Base-by-base conservation (phyloP, 306 rosid genomes). In the Trifolium fragiferum region DNA sequence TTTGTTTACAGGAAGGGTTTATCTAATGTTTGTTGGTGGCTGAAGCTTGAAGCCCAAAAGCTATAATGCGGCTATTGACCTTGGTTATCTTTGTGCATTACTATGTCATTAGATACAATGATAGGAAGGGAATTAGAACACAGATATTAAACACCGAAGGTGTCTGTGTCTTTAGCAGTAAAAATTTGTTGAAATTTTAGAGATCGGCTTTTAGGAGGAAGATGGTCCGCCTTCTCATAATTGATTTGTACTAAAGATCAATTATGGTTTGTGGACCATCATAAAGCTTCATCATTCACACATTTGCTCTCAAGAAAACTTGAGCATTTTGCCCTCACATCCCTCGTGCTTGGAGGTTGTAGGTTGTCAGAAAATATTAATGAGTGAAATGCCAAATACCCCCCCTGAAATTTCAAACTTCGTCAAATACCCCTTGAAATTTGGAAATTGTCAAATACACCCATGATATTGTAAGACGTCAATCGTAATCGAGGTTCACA, bases 11-110 rank as follows among this genome's bases (percentile, higher is more conserved):
- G 20, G 27, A 10, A 46, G 25, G 19, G 32, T 35, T 14, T 76
- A n/a, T 58, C 12, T 35, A 51, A n/a, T 75, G 44, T 65, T 64
- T 37, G 79, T 50, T 49, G 43, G 57, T 53, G 54, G 65, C 32
- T 6, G 47, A 68, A 53, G 66, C 40, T 16, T 40, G 73, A 32
- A 25, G 58, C 32, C 49, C 35, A 20, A 73, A 33, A 40, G 23
- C 3, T 74, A 8, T 21, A 53, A 19, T 35, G n/a, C 9, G 49
- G 50, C 51, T 33, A 20, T 19, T 47, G 50, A 33, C 54, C 43
- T 21, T 37, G 62, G 64, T 21, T 55, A 18, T 43, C 19, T 13
- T 3, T 60, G 21, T 60, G 41, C 67, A 46, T 68, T 68, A n/a
- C 14, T 67, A 32, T 27, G 61, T 16, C 68, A 8, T 43, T 47